phyloP scores from a whole-genome alignment of 257 asterid species.

The Nicotiana obtusifolia region DNA sequence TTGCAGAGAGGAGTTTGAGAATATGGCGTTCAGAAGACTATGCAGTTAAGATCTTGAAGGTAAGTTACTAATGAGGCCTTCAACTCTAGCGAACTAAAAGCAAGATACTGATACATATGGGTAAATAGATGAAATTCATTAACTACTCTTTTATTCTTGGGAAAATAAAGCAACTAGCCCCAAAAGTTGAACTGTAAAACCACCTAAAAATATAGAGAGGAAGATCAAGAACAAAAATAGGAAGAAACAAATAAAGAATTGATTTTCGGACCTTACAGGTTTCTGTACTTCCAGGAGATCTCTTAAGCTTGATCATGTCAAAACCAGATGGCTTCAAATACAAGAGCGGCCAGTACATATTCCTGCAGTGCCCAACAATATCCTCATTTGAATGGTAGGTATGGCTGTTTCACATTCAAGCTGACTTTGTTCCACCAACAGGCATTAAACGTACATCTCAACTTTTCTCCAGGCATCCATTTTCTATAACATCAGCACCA shows the following conservation, averaged over 20 bases:
- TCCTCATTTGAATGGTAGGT: constrained; percentile 83
- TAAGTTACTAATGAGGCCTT: constrained; percentile 19
- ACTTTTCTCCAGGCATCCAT: constrained; percentile 71
- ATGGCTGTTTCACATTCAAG: not conserved
- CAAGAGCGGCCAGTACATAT: constrained; percentile 85
- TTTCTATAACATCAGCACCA: constrained; percentile 94
- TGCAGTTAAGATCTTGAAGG: constrained; percentile 76
- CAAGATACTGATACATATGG: not conserved
- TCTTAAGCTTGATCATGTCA: constrained; percentile 74
- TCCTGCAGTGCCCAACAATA: constrained; percentile 70
- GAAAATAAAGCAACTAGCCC: not conserved
- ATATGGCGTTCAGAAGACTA: constrained; percentile 72
- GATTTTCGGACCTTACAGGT: constrained; percentile 43
- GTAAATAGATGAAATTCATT: not conserved
- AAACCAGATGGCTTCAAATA: constrained; percentile 83
- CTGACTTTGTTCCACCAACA: not conserved
- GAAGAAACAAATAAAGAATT: not conserved
- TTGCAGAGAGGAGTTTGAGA: constrained; percentile 73
- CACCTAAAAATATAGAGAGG: not conserved
- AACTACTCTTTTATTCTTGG: not conserved
- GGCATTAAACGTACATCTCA: not conserved
- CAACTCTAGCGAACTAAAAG: not conserved
- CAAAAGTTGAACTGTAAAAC: not conserved
- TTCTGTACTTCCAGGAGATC: constrained; percentile 90
- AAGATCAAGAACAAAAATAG: not conserved